phyloP scores from a whole-genome alignment of 768 basidiomycete genomes.

The Cystofilobasidium ferigula region DNA sequence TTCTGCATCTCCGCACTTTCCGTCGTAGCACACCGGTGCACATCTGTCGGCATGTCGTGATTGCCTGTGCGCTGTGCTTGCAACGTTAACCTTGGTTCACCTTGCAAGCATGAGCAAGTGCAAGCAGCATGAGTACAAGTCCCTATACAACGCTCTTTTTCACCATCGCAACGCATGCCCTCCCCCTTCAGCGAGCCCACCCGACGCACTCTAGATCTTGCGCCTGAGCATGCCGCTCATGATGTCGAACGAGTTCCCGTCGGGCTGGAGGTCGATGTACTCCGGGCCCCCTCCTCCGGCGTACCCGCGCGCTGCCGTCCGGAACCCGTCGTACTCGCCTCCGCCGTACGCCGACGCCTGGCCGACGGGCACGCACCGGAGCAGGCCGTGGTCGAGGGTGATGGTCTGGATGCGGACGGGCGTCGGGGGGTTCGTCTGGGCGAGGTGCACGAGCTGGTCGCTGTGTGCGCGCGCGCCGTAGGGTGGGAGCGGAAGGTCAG shows the following conservation, averaged over 20 bases:
- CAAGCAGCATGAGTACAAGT: no score
- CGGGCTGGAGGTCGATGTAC: slow-evolving; percentile 87
- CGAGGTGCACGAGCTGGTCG: slow-evolving; percentile 70
- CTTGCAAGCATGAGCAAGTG: no score
- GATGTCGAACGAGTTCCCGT: slow-evolving; percentile 82
- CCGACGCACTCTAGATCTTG: slow-evolving; percentile 10
- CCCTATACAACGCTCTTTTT: no score
- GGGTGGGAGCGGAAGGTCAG: background rate
- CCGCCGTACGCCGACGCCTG: slow-evolving; percentile 28
- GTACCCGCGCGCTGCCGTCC: slow-evolving; percentile 29
- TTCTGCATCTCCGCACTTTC: no score
- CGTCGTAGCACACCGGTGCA: no score
- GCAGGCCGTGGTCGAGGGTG: slow-evolving; percentile 72
- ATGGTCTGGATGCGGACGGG: slow-evolving; percentile 71
- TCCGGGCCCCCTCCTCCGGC: slow-evolving; percentile 28
- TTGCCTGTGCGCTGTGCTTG: no score
- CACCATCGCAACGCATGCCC: no score
- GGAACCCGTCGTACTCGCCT: slow-evolving; percentile 17
- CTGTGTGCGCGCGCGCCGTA: slow-evolving; percentile 39
- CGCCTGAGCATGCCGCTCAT: slow-evolving; percentile 15
- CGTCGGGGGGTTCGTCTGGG: slow-evolving; percentile 58
- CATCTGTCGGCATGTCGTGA: no score
- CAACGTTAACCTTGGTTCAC: no score
- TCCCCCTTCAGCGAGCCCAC: no score
- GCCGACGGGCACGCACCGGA: slow-evolving; percentile 62